These are phyloP conservation scores for Colletotrichum somersetense DNA, from an alignment of 2,329 filamentous ascomycete genomes.

Conservation along the genomic window DNA sequence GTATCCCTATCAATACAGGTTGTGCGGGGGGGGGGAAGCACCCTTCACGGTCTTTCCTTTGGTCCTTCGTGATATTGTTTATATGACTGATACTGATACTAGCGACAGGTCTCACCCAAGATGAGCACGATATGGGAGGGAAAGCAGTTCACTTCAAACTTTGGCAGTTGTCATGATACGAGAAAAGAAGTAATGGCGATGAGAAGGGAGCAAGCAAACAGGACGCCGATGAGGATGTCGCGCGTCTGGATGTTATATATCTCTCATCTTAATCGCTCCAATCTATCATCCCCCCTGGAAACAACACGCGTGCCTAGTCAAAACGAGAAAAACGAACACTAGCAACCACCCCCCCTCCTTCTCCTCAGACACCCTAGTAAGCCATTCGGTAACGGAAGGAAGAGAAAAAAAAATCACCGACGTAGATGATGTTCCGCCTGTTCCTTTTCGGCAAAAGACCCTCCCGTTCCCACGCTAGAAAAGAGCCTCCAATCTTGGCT, in stretches of 20 bases:
- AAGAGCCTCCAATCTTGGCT: conserved; percentile 41
- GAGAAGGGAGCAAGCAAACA: not conserved
- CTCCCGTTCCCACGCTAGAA: not conserved
- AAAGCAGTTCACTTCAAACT: not conserved
- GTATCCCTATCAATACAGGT: not conserved
- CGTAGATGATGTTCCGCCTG: conserved; percentile 2
- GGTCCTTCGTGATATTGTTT: not conserved
- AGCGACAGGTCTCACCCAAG: not conserved
- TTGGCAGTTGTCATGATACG: not conserved
- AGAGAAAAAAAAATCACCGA: not conserved
- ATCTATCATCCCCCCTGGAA: not conserved
- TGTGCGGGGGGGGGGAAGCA: too few species aligned
- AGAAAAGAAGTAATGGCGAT: not conserved
- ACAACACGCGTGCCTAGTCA: conserved; percentile 1
- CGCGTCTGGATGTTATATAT: not conserved
- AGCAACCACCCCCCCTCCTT: not conserved
- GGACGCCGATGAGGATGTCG: not conserved
- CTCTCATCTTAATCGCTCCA: not conserved
- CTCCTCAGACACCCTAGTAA: not conserved
- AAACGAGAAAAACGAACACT: not conserved
- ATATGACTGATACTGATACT: not conserved
- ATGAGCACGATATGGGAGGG: not conserved
- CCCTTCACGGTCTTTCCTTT: not conserved
- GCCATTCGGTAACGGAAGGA: not conserved
- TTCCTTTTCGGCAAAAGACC: not conserved